Evolutionary conservation across 129 eudicot genomes (phyloP), one percentile per base, ranked within the genome.

Genomic region (Pseudognaphalium luteoalbum): DNA sequence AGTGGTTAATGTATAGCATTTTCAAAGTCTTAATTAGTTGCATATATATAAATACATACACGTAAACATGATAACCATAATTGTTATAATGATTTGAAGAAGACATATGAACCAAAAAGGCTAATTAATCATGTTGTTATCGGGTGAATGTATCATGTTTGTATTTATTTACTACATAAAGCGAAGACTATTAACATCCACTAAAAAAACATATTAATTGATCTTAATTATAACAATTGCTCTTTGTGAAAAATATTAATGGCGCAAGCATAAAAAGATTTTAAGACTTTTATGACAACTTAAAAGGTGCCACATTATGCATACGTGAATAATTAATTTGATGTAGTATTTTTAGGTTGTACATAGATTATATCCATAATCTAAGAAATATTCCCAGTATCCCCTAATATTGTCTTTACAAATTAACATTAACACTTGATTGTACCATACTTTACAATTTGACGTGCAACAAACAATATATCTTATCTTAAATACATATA

Each of bases 51-150:
- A 30, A 29, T 14, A 75, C 69, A 35, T 68, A 68, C 60, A 69
- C 70, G 44, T 77, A 70, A 68, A 33, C 62, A 54, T n/a, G 34
- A 77, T 12, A 57, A 68, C 47, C 78, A 71, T 78, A 75, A 83
- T 83, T 69, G 78, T 81, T 70, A 65, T 35, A 70, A 81, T 84
- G 52, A 78, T 78, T 75, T 78, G 86, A 83, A 78, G 80, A 68
- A 41, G 91, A 87, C 86, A 75, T 78, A 63, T 79, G 84, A 87
- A 87, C 91, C 86, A 66, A 66, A 80, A 66, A 74, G 83, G 60
- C 60, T 66, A 54, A 21, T 19, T 87, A 79, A 87, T 87, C 68
- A 68, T 79, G 75, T 51, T 68, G 75, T 51, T 66, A 67, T 76
- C 74, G 47, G 85, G 81, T 78, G 78, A 57, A 70, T 73, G 75